Evolutionary conservation across 345 rosid genomes (phyloP).

Genomic region (Iberis pinnata): DNA sequence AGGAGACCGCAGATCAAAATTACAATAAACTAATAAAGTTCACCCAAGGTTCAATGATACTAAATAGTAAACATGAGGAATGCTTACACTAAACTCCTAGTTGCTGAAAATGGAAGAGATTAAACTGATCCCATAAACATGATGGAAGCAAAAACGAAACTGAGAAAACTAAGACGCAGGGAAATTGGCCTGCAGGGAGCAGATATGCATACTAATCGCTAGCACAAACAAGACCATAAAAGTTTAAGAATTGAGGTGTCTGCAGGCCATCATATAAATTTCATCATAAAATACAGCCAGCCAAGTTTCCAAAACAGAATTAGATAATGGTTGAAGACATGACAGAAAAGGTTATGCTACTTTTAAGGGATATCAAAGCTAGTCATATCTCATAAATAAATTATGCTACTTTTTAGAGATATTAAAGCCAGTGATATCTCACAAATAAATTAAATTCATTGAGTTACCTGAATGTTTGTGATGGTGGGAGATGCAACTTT

Average conservation of each 20-base stretch:
- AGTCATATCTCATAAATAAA: neutral
- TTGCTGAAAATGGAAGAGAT: conserved; percentile 1
- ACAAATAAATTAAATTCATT: neutral
- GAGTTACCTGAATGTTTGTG: conserved; percentile 75
- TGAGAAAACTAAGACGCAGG: neutral
- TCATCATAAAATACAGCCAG: conserved; percentile 16
- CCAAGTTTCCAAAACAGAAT: conserved; percentile 11
- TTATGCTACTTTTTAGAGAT: neutral
- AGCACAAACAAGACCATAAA: conserved; percentile 13
- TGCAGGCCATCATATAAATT: conserved; percentile 7
- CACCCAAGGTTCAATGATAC: neutral
- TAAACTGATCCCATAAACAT: neutral
- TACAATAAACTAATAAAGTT: neutral
- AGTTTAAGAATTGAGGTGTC: conserved; percentile 1
- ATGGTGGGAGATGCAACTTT: conserved; percentile 71
- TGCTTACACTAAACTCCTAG: conserved; percentile 3
- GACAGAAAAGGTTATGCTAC: neutral
- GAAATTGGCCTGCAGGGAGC: neutral
- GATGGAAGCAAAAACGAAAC: neutral
- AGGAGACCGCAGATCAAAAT: neutral
- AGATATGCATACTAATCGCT: neutral
- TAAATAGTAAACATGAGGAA: neutral
- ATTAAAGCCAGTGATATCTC: neutral
- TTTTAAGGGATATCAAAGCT: conserved; percentile 1
- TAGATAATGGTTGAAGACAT: neutral